Percentiles rank a stretch among this genome's conserved stretches.
Conservation (phyloP, 768 basidiomycete genomes). For the Trametes gibbosa region DNA sequence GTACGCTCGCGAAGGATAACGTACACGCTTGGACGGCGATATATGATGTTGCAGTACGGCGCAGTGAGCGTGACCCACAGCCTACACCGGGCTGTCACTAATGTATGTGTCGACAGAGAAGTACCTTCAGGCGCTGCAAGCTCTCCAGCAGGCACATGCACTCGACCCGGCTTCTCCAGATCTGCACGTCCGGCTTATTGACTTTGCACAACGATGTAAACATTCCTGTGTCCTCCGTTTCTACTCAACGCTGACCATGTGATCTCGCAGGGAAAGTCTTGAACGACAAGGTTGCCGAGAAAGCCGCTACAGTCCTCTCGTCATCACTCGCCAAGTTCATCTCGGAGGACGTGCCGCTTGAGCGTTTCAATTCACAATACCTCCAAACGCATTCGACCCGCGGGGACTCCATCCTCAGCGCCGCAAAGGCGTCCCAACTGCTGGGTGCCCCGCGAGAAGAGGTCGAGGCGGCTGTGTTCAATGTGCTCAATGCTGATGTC, state of each 20-base stretch:
- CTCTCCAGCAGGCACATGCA: slow-evolving; percentile 54
- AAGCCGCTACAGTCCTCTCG: slow-evolving; percentile 49
- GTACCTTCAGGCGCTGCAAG: slow-evolving; percentile 72
- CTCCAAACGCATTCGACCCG: slow-evolving; percentile 59
- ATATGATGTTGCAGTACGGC: slow-evolving; percentile 81
- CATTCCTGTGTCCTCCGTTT: background rate
- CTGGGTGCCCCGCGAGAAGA: slow-evolving; percentile 54
- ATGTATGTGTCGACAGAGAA: slow-evolving; percentile 50
- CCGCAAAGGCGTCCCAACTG: slow-evolving; percentile 51
- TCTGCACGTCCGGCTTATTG: slow-evolving; percentile 67
- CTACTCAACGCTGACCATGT: background rate
- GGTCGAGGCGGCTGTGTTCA: slow-evolving; percentile 58
- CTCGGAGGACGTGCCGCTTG: slow-evolving; percentile 54
- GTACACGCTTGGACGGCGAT: slow-evolving; percentile 70
- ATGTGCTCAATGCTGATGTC: slow-evolving; percentile 42
- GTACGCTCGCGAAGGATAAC: slow-evolving; percentile 46
- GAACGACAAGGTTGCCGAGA: slow-evolving; percentile 41
- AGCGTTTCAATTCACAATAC: slow-evolving; percentile 72
- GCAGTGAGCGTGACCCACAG: slow-evolving; percentile 48
- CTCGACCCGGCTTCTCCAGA: slow-evolving; percentile 59
- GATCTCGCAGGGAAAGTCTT: slow-evolving; percentile 41
- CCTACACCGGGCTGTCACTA: background rate
- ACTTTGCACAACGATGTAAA: slow-evolving; percentile 58
- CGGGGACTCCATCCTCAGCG: slow-evolving; percentile 55
- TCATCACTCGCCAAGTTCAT: slow-evolving; percentile 49